These are phyloP conservation scores for Mycena venus DNA, from an alignment of 768 basidiomycete genomes.

Conservation along the genomic window DNA sequence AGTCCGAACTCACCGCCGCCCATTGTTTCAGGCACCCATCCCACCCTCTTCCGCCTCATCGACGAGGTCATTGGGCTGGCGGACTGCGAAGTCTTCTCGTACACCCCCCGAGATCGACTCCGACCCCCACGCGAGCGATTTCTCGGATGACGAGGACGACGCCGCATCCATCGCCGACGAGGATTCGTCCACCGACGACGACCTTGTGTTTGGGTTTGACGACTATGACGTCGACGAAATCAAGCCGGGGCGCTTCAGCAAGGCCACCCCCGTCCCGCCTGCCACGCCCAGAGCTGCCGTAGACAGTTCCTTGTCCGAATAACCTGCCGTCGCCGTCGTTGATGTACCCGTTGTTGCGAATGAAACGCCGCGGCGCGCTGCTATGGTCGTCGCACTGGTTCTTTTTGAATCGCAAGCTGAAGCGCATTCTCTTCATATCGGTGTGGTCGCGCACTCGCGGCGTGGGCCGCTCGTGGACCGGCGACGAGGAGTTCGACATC, in stretches of 20 bases:
- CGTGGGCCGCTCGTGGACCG: slow-evolving; percentile 64
- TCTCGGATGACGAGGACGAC: slow-evolving; percentile 85
- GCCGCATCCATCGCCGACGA: slow-evolving; percentile 75
- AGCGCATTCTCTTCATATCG: slow-evolving; percentile 92
- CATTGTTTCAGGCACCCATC: slow-evolving; percentile 88
- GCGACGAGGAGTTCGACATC: slow-evolving; percentile 53
- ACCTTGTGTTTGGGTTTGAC: slow-evolving; percentile 83
- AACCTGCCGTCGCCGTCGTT: slow-evolving; percentile 49
- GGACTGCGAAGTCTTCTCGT: slow-evolving; percentile 97
- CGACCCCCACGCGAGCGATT: slow-evolving; percentile 92
- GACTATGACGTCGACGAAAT: slow-evolving; percentile 81
- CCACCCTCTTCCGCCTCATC: slow-evolving; percentile 87
- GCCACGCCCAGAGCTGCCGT: slow-evolving; percentile 56
- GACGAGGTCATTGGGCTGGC: slow-evolving; percentile 91
- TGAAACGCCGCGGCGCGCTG: slow-evolving; percentile 80
- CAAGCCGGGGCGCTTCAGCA: slow-evolving; percentile 53
- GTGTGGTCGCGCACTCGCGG: slow-evolving; percentile 89
- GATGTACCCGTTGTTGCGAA: slow-evolving; percentile 58
- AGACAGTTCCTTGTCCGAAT: slow-evolving; percentile 52
- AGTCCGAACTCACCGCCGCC: slow-evolving; percentile 81
- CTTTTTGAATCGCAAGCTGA: slow-evolving; percentile 93
- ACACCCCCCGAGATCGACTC: slow-evolving; percentile 92
- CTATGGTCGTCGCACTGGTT: slow-evolving; percentile 99
- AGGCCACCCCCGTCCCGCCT: slow-evolving; percentile 53
- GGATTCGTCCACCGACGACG: slow-evolving; percentile 78